Conservation (phyloP, 106 monocot species). For the Triglochin maritima region DNA sequence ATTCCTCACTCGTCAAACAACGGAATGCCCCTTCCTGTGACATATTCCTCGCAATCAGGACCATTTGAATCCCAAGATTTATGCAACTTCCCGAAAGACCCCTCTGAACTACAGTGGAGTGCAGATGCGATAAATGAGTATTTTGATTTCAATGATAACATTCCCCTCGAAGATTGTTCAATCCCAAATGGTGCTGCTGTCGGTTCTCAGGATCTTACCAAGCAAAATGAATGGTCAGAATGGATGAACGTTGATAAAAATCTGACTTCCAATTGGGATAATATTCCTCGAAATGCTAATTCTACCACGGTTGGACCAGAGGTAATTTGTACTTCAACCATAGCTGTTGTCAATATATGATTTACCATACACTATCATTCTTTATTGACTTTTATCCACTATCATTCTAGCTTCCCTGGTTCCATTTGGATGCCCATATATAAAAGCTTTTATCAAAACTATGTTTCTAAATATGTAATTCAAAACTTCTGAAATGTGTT, state of each 20-base stretch:
- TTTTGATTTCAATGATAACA: slow-evolving; percentile 13
- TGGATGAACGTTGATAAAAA: slow-evolving; percentile 11
- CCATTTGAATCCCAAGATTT: slow-evolving; percentile 9
- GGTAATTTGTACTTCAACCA: not conserved
- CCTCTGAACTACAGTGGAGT: slow-evolving; percentile 5
- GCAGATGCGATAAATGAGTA: slow-evolving; percentile 14
- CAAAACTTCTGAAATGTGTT: too few relatives aligned
- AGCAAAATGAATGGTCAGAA: slow-evolving; percentile 19
- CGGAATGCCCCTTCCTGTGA: slow-evolving; percentile 8
- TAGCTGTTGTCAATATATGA: too few relatives aligned
- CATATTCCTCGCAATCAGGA: slow-evolving; percentile 10
- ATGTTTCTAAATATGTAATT: too few relatives aligned
- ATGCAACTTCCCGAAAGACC: slow-evolving; percentile 3
- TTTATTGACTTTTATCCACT: too few relatives aligned
- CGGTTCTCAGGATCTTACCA: slow-evolving; percentile 13
- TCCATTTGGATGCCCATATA: too few relatives aligned
- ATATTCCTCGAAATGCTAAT: slow-evolving; percentile 12
- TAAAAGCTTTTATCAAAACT: too few relatives aligned
- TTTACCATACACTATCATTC: too few relatives aligned
- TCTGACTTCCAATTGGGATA: slow-evolving; percentile 11
- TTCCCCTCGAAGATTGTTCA: slow-evolving; percentile 3
- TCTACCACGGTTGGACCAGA: not conserved
- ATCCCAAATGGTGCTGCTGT: slow-evolving; percentile 2
- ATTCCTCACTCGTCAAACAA: slow-evolving; percentile 7
- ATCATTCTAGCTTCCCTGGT: too few relatives aligned